These are phyloP conservation scores for Coemansia reversa DNA, from an alignment of 192 early-diverging fungal species.

Conservation along the genomic window DNA sequence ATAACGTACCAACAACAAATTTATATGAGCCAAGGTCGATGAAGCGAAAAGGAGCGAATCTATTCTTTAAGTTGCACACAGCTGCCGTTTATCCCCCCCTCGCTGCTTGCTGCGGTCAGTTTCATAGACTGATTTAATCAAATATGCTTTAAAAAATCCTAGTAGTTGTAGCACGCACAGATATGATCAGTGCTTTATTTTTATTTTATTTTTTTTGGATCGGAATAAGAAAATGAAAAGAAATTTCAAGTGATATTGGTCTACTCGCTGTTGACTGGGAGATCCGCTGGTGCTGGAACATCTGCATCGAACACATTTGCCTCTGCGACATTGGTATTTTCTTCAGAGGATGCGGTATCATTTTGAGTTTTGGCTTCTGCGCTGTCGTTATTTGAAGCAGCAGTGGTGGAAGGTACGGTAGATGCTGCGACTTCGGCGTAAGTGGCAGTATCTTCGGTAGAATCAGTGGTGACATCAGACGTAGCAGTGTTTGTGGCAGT, in stretches of 20 bases:
- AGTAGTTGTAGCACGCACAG: neutral
- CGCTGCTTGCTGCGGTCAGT: too few relatives aligned
- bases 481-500: too few relatives aligned
- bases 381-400: neutral
- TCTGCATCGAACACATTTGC: neutral
- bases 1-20: slow-evolving; percentile 27
- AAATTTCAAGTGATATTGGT: too few relatives aligned
- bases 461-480: neutral
- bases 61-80: neutral
- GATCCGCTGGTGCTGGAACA: neutral
- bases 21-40: slow-evolving; percentile 6
- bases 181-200: neutral
- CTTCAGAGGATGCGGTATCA: neutral
- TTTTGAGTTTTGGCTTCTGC: neutral
- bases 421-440: slow-evolving; percentile 13
- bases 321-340: neutral
- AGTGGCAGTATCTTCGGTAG: neutral
- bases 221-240: too few relatives aligned
- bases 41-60: slow-evolving; percentile 11
- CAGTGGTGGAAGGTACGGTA: neutral
- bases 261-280: too few relatives aligned
- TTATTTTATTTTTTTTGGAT: too few relatives aligned
- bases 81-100: neutral
- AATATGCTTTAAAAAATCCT: too few relatives aligned
- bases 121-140: too few relatives aligned